phyloP scores from a whole-genome alignment of 352 stramenopile genomes.

The Blastocystis sp. region DNA sequence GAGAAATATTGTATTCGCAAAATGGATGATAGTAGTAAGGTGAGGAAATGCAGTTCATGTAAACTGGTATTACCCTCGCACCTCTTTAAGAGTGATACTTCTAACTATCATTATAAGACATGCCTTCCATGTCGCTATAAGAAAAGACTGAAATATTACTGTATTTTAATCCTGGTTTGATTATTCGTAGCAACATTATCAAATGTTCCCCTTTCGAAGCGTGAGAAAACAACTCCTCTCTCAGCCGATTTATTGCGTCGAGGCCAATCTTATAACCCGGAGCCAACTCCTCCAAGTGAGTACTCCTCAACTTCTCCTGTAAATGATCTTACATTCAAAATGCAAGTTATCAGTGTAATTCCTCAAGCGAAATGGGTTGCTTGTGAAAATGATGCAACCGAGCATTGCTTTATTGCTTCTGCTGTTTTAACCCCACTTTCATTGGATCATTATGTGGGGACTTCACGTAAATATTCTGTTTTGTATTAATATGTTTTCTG shows the following conservation, averaged over 20 bases:
- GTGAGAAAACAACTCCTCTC: neutral
- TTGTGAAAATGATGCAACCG: neutral
- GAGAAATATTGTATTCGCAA: neutral
- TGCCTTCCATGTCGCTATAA: slow-evolving; percentile 55
- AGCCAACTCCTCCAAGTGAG: neutral
- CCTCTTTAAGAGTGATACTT: slow-evolving; percentile 35
- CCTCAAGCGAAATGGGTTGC: slow-evolving; percentile 6
- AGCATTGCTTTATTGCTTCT: slow-evolving; percentile 37
- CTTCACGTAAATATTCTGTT: slow-evolving; percentile 42
- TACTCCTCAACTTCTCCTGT: neutral
- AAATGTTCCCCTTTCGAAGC: slow-evolving; percentile 49
- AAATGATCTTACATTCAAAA: neutral
- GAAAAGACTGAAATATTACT: slow-evolving; percentile 59
- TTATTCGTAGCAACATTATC: slow-evolving; percentile 24
- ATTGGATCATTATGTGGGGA: slow-evolving; percentile 21
- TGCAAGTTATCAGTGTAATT: neutral
- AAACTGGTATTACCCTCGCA: slow-evolving; percentile 47
- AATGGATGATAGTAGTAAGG: slow-evolving; percentile 6
- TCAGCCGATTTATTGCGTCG: neutral
- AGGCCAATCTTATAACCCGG: neutral
- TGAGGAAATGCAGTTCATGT: slow-evolving; percentile 43
- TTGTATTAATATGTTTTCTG: neutral
- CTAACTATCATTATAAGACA: slow-evolving; percentile 34
- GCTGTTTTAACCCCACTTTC: slow-evolving; percentile 30
- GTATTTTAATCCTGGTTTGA: neutral